These are phyloP conservation scores for Bisporella sp. DNA, from an alignment of 2,329 filamentous ascomycete genomes.

Conservation along the genomic window DNA sequence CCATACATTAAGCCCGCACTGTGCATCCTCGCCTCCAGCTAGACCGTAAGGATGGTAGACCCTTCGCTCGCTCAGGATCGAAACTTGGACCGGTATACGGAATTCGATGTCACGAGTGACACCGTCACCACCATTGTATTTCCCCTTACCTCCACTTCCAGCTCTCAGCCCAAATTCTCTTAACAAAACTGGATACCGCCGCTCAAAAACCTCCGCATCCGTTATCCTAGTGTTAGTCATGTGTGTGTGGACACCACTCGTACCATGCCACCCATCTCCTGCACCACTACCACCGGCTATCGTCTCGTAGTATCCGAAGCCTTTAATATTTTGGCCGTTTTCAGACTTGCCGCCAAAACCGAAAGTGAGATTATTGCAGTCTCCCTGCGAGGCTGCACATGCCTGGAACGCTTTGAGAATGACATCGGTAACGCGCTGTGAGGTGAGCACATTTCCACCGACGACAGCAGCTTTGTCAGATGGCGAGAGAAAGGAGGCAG, in stretches of 20 bases:
- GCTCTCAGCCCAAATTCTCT: constrained; percentile 58
- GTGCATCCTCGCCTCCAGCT: constrained; percentile 71
- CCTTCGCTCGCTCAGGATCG: constrained; percentile 69
- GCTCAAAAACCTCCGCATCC: constrained; percentile 71
- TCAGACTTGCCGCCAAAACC: constrained; percentile 65
- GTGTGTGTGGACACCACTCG: constrained; percentile 67
- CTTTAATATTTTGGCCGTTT: constrained; percentile 53
- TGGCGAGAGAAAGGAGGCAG: constrained; percentile 66
- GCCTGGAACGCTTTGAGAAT: constrained; percentile 75
- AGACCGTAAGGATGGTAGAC: constrained; percentile 78
- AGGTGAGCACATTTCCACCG: constrained; percentile 75
- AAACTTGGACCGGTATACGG: constrained; percentile 68
- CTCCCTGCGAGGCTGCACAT: constrained; percentile 72
- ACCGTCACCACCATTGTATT: constrained; percentile 64
- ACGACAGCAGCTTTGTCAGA: constrained; percentile 74
- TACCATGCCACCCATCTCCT: constrained; percentile 65
- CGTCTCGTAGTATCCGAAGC: constrained; percentile 84
- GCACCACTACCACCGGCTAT: constrained; percentile 74
- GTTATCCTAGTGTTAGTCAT: constrained; percentile 85
- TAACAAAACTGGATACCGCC: constrained; percentile 66
- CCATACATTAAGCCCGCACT: constrained; percentile 82
- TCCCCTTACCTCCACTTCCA: constrained; percentile 56
- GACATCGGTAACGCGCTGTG: constrained; percentile 76
- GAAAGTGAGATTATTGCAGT: constrained; percentile 81
- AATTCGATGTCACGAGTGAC: constrained; percentile 77